A percentile compares a stretch with the other conserved stretches of the same genome.
phyloP scores from a whole-genome alignment of 1,284 basidiomycete genomes.

The Fistulina hepatica region DNA sequence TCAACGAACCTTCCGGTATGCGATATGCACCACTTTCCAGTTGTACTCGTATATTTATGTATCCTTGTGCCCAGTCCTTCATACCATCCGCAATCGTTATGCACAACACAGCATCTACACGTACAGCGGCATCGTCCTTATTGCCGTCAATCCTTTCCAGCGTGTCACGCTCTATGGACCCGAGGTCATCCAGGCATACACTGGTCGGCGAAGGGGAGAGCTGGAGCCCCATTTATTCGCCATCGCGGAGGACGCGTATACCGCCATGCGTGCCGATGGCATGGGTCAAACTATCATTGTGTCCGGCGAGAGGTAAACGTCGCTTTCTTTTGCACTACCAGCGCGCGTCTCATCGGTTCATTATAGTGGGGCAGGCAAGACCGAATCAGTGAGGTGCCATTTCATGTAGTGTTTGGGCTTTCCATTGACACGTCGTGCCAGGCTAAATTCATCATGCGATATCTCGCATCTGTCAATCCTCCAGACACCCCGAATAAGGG shows the following conservation, averaged over 20 bases:
- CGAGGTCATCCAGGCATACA: constrained; percentile 96
- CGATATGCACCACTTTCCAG: constrained; percentile 1
- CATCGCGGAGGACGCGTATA: constrained; percentile 98
- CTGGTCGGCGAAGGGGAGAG: constrained; percentile 85
- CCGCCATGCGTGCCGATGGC: constrained; percentile 91
- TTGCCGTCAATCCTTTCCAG: constrained; percentile 98
- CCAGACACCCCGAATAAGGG: constrained; percentile 53
- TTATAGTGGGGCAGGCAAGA: constrained; percentile 93
- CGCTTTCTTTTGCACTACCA: constrained; percentile 1
- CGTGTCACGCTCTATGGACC: constrained; percentile 88
- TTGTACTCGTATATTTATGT: constrained; percentile 3
- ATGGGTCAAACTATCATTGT: constrained; percentile 99
- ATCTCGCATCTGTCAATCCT: constrained; percentile 96
- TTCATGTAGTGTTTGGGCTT: constrained; percentile 2
- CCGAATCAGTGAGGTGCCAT: constrained; percentile 68
- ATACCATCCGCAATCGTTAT: constrained; percentile 96
- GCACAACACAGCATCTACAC: constrained; percentile 97
- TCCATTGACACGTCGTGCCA: constrained; percentile 20
- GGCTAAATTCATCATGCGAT: constrained; percentile 99
- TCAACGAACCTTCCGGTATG: constrained; percentile 93
- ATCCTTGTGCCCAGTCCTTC: constrained; percentile 55
- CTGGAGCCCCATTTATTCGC: constrained; percentile 98
- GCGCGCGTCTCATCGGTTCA: constrained; percentile 15
- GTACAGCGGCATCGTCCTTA: constrained; percentile 95
- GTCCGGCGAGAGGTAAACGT: constrained; percentile 86